phyloP scores from a whole-genome alignment of 2,329 filamentous ascomycete species.

The Aspergillus ochraceus region DNA sequence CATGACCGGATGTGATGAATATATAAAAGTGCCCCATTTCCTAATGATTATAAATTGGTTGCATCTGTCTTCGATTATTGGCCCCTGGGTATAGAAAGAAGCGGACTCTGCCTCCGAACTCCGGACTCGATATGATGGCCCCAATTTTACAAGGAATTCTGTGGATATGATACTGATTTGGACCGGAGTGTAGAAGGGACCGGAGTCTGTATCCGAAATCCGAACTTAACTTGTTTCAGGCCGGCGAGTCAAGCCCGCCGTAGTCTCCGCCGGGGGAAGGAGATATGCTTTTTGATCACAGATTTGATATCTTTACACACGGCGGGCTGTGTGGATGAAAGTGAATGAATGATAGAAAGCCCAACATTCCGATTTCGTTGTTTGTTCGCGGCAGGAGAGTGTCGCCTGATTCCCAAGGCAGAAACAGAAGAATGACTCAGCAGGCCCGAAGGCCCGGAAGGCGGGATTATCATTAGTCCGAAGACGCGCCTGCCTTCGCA shows the following conservation, averaged over 20 bases:
- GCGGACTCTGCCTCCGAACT: background rate
- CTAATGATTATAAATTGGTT: background rate
- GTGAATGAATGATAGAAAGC: too few species aligned
- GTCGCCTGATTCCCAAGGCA: too few species aligned
- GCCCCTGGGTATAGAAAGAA: background rate
- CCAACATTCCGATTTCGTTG: too few species aligned
- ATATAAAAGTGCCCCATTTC: background rate
- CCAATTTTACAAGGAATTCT: too few species aligned
- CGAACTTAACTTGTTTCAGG: background rate
- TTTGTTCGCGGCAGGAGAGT: too few species aligned
- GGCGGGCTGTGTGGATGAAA: too few species aligned
- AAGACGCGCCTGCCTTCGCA: slow-evolving; percentile 17
- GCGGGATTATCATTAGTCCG: slow-evolving; percentile 16
- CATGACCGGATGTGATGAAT: background rate
- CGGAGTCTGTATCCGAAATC: background rate
- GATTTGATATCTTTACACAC: too few species aligned
- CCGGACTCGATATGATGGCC: background rate
- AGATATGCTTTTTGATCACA: too few species aligned
- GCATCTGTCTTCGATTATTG: background rate
- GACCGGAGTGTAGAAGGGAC: background rate
- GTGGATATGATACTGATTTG: background rate
- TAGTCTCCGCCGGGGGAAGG: too few species aligned
- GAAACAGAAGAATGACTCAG: background rate
- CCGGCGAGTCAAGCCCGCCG: too few species aligned
- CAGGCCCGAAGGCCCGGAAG: background rate